Conservation (phyloP, 2,329 filamentous ascomycete species). For the Botrytis tulipae region DNA sequence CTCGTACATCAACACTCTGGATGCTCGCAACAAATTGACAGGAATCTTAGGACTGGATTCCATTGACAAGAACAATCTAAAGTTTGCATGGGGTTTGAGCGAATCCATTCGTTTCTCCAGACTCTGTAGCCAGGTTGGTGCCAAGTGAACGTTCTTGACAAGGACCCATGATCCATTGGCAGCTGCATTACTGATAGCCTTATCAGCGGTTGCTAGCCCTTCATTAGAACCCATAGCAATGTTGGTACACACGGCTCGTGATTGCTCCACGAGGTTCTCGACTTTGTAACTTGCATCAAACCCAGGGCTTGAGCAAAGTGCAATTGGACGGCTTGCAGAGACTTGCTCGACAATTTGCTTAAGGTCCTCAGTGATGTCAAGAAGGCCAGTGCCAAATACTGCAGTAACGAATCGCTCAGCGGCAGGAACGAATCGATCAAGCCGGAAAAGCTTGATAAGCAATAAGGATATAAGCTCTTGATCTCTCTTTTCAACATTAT, state of each 20-base stretch:
- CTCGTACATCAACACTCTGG: constrained; percentile 94
- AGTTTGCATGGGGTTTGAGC: constrained; percentile 88
- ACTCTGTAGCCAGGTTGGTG: constrained; percentile 93
- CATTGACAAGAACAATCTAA: constrained; percentile 96
- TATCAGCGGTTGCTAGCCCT: constrained; percentile 87
- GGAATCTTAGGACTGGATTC: constrained; percentile 96
- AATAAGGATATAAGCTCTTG: constrained; percentile 79
- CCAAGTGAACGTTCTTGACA: constrained; percentile 97
- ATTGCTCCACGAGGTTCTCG: constrained; percentile 85
- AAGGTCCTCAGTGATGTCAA: constrained; percentile 83
- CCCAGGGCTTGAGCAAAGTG: constrained; percentile 89
- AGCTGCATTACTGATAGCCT: constrained; percentile 89
- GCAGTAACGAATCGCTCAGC: constrained; percentile 86
- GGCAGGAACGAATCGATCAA: constrained; percentile 90
- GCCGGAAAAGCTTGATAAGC: constrained; percentile 89
- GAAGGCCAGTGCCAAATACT: constrained; percentile 80
- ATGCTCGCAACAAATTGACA: constrained; percentile 89
- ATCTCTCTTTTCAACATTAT: constrained; percentile 63
- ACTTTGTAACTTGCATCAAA: constrained; percentile 99
- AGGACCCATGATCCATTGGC: constrained; percentile 93
- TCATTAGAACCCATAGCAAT: constrained; percentile 99
- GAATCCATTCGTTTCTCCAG: constrained; percentile 95
- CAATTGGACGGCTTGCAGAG: constrained; percentile 78
- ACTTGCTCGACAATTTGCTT: constrained; percentile 82
- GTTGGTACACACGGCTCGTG: constrained; percentile 81